These are phyloP conservation scores for Fusarium sp. DNA, from an alignment of 2,329 filamentous ascomycete genomes.

Conservation along the genomic window DNA sequence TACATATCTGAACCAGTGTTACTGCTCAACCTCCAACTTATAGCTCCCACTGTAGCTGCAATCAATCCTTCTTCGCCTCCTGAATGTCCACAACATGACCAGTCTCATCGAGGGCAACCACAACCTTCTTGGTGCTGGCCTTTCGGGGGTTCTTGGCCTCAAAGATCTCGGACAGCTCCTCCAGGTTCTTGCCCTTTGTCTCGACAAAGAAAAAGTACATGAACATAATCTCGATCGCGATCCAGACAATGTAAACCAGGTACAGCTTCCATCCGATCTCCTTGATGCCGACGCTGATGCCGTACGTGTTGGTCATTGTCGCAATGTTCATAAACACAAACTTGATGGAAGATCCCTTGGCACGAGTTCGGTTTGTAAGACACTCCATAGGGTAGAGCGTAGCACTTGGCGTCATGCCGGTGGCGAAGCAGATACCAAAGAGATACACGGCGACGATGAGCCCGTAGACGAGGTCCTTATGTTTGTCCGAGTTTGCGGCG, in stretches of 20 bases:
- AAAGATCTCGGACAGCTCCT: not conserved
- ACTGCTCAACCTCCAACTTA: no score
- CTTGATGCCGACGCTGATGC: not conserved
- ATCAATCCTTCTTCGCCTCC: not conserved
- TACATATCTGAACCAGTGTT: not conserved
- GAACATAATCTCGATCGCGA: not conserved
- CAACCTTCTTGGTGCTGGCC: not conserved
- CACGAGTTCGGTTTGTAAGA: not conserved
- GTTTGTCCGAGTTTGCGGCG: not conserved
- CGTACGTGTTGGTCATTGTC: not conserved
- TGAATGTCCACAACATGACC: not conserved
- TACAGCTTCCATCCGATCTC: not conserved
- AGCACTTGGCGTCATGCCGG: not conserved
- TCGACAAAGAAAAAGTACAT: not conserved
- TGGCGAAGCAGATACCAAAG: not conserved
- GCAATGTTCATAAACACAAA: not conserved
- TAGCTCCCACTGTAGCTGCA: no score
- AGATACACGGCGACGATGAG: not conserved
- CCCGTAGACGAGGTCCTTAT: not conserved
- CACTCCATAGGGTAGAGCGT: not conserved
- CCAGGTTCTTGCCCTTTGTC: not conserved
- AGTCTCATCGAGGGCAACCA: not conserved
- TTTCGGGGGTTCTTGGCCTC: not conserved
- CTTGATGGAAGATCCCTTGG: not conserved
- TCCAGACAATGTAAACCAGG: not conserved